Evolutionary conservation across 2,329 filamentous ascomycete genomes (phyloP), one percentile per base, ranked within the genome.

Genomic region (Bipolaris oryzae): DNA sequence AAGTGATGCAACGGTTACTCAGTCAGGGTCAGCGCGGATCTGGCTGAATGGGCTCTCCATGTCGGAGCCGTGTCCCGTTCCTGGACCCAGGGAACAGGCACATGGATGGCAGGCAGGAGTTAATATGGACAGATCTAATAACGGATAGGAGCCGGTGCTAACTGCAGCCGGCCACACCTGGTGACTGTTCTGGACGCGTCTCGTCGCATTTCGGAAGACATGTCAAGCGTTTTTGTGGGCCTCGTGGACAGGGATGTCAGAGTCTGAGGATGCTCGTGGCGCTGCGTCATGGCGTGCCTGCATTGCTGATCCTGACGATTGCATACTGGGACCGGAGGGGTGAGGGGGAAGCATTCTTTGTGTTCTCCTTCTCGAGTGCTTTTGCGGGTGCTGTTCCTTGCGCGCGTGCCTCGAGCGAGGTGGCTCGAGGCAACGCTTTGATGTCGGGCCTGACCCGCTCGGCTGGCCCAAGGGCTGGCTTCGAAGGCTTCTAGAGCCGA

Each of bases 161-260:
- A 51, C 42, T 44, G 54, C 42, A 44, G 55, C 37, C 44, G 33
- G 25, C 45, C 15, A 41, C 54, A 52, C 9, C 49, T 52, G 58
- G 55, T 52, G 39, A 56, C 57, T 54, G 55, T 63, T 66, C 60
- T 69, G 64, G 64, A 69, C 53, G 63, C 59, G 57, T 50, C 46
- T 54, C 51, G 49, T 49, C 53, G 37, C 44, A 57, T 55, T 37
- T 46, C 42, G 53, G 61, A 57, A 47, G 51, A 61, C 46, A 63
- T 61, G 62, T 66, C 61, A 51, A 62, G 61, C 57, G 46, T 62
- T 46, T 47, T 55, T 53, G 53, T 62, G 57, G 57, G 43, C 33
- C 57, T 43, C 41, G 53, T 54, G 48, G 44, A 49, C 63, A 64
- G 58, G 64, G 63, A 61, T 57, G 47, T 57, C 38, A 43, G 31